Base-by-base conservation (phyloP, 2,329 filamentous ascomycete species). In the Hypomyces perniciosus region DNA sequence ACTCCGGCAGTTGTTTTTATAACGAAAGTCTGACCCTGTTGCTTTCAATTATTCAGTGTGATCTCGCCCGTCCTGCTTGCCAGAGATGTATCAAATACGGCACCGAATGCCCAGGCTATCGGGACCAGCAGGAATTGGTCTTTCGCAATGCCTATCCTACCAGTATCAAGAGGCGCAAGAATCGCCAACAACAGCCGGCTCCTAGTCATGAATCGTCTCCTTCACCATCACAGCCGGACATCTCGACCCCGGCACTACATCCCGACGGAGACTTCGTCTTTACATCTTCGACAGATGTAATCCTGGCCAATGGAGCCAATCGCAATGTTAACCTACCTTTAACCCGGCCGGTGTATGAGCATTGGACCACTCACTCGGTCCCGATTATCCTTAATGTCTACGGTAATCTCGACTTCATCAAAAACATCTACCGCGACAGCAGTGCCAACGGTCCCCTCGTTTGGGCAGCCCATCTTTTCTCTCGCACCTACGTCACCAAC, bases 61-160 rank as follows among this genome's bases (percentile, higher is more conserved):
- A 72, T 52, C 67, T 72, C 12, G 63, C 45, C 12, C 66, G 66
- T n/a, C 70, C 70, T 4, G 60, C 61, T 6, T 72, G 70, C 48
- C 64, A 68, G 47, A 61, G 70, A 59, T 72, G 70, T 56, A 61
- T 64, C 61, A 72, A 71, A 52, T 72, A 72, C 54, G 69, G 70
- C 40, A 60, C 59, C 31, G 59, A 63, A 13, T 72, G 70, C 20
- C 69, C 69, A 1, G 70, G 70, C 3, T 72, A 72, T 48, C 63
- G 70, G 7, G 64, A 69, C 51, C 65, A 68, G 46, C 61, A 69
- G 28, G 68, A 69, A 41, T 64, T 72, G 33, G 65, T 71, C 54
- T 72, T 72, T 50, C 68, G 68, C 49, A 63, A 68, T 48, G 63
- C 62, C 8, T 61, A 62, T 48, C 59, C 66, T 6, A 53, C 56